Percentiles rank a stretch among this genome's conserved stretches.
Evolutionary conservation across 1,284 basidiomycete genomes (phyloP).

Genomic region (Pyrrhoderma noxium): DNA sequence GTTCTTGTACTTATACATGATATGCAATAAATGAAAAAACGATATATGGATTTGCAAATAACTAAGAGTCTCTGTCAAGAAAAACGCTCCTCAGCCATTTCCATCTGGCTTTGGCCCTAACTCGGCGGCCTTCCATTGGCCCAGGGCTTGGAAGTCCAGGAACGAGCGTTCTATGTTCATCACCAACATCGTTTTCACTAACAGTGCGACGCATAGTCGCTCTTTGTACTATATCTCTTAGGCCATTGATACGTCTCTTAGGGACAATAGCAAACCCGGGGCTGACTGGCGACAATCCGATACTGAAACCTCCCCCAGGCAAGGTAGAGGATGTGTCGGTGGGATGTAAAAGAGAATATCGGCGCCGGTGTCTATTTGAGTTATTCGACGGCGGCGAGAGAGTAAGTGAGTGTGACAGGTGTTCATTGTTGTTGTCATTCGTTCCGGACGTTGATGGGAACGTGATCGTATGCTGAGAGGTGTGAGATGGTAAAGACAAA

Average conservation of each 20-base stretch:
- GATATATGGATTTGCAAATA: too few relatives aligned
- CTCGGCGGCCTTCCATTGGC: background rate
- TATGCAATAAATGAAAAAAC: too few relatives aligned
- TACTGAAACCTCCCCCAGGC: slow-evolving; percentile 52
- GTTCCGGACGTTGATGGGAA: slow-evolving; percentile 12
- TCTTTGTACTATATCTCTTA: slow-evolving; percentile 23
- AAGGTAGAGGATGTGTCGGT: slow-evolving; percentile 16
- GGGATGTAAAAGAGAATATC: slow-evolving; percentile 18
- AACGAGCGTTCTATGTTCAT: too few relatives aligned
- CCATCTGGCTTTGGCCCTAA: slow-evolving; percentile 27
- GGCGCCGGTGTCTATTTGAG: slow-evolving; percentile 4
- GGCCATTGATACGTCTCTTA: slow-evolving; percentile 36
- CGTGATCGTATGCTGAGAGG: slow-evolving; percentile 6
- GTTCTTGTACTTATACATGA: too few relatives aligned
- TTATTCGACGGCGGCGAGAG: slow-evolving; percentile 4
- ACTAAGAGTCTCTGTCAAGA: slow-evolving; percentile 7
- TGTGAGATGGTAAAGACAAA: background rate
- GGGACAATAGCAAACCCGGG: slow-evolving; percentile 65
- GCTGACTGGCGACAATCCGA: slow-evolving; percentile 64
- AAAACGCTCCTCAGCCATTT: slow-evolving; percentile 30
- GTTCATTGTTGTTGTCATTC: background rate
- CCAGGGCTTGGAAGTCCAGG: too few relatives aligned
- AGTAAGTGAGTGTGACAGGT: slow-evolving; percentile 3
- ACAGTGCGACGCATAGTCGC: slow-evolving; percentile 35
- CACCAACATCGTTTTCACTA: slow-evolving; percentile 38